Conservation (phyloP, 768 basidiomycete species). For the Xerocomus spinulosus region DNA sequence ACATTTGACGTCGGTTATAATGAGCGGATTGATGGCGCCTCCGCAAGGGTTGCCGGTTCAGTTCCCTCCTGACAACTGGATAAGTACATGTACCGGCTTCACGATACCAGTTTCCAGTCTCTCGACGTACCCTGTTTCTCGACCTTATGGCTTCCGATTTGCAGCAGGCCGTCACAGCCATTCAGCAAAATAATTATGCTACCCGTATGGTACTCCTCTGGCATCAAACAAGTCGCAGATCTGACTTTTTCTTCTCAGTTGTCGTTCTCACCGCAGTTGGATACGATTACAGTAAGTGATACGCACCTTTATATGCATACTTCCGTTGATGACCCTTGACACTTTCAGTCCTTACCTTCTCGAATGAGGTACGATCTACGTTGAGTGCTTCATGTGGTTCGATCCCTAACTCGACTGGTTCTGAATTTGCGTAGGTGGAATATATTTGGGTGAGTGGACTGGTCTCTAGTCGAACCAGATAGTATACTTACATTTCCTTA, state of each 20-base stretch:
- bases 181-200: background rate
- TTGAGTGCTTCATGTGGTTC: no score
- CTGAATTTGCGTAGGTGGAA: no score
- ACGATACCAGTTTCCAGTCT: no score
- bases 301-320: background rate
- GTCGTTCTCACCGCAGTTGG: background rate
- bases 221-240: background rate
- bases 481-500: background rate
- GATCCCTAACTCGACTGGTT: no score
- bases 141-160: background rate
- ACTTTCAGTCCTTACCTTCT: background rate
- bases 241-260: background rate
- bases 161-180: background rate
- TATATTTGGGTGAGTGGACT: background rate
- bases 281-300: background rate
- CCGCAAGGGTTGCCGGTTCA: no score
- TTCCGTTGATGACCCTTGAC: background rate
- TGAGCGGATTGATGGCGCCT: no score
- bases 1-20: no score
- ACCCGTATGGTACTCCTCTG: background rate
- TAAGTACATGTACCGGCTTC: no score
- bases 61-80: no score
- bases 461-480: background rate
- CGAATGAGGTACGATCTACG: background rate
- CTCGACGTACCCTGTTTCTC: no score